Evolutionary conservation across 352 stramenopile species (phyloP), one percentile per base, ranked within the genome.

Genomic region (Plasmopara muralis): DNA sequence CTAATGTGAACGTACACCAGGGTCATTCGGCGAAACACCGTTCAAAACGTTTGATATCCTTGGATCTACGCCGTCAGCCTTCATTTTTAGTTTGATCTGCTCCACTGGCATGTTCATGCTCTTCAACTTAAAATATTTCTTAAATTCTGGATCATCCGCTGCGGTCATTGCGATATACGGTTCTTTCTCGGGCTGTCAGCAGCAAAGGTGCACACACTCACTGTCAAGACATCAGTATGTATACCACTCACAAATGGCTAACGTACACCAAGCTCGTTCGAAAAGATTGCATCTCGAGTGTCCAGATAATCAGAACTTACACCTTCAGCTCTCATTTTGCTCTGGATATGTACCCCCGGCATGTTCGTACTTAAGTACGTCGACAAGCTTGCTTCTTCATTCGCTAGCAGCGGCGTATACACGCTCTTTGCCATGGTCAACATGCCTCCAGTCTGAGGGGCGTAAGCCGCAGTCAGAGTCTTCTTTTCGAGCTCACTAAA

Each of bases 41-140:
- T 35, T 35, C 10, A 12, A 12, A 12, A 35, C 4, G 10, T 35
- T 4, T 4, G 5, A 35, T 5, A 35, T 8, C 10, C 7, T 35
- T 35, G 31, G 4, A 12, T 35, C 31, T 35, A 95, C 6, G 77
- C 60, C 28, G 60, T 72, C 85, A 0, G 72, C 73, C 53, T 90
- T 74, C 78, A 95, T 95, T 59, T 93, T 91, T 47, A 90, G 51
- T 51, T 89, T 90, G 59, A 95, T 90, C 41, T 93, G 74, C 15
- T 88, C 75, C 12, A 85, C 41, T 0, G 82, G 68, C 83, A 95
- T 91, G 60, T 80, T 67, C 77, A 93, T 83, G 12, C 46, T 62
- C 61, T 89, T 90, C 29, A 95, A 66, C 65, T 93, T 89, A 57
- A 93, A 92, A 57, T 90, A 95, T 57, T 89, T 90, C 40, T 78